Base-by-base conservation (phyloP, 2,329 filamentous ascomycete species). In the Talaromyces funiculosus region DNA sequence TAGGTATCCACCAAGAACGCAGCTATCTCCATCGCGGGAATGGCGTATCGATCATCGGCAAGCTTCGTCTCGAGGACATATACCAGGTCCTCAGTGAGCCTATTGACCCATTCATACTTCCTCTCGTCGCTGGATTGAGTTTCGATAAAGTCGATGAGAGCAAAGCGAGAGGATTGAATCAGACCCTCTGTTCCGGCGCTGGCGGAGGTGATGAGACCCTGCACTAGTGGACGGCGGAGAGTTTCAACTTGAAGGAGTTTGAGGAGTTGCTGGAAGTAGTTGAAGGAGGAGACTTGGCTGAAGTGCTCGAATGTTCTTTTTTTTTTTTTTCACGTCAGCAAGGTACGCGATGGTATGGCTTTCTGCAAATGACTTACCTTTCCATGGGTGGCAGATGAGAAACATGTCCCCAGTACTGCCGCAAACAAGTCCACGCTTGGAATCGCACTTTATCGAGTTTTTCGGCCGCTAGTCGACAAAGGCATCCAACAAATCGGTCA, bases 381-480 rank as follows among this genome's bases (percentile, higher is more conserved):
- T 71, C 67, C 51, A 77, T 65, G 20, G 66, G 69, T 40, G 72
- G 73, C 18, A 75, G 71, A 18, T 70, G 68, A n/a, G 57, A 57
- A 8, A 67, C 63, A 55, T 64, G 74, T 49, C 70, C 66, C 77
- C 77, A 80, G 60, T 72, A 75, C 0, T 54, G 60, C 62, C 77
- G 73, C 14, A 81, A 62, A 65, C 75, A 78, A 40, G 68, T 70
- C 76, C 78, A 80, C 37, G 78, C 78, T 63, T 77, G 72, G 42
- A 84, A 78, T 24, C 94, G 86, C 18, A 97, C 88, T 64, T 90
- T 89, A 72, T 97, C 93, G 1, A 97, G 81, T 71, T 96, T 97
- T 74, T 99, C 94, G 0, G 90, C 84, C 2, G 91, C 87, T 14
- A 97, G 81, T 1, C 92, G 84, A 33, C 90, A 78, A 3, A 84